Evolutionary conservation across 768 basidiomycete species (phyloP).

Genomic region (Lactarius quietus): DNA sequence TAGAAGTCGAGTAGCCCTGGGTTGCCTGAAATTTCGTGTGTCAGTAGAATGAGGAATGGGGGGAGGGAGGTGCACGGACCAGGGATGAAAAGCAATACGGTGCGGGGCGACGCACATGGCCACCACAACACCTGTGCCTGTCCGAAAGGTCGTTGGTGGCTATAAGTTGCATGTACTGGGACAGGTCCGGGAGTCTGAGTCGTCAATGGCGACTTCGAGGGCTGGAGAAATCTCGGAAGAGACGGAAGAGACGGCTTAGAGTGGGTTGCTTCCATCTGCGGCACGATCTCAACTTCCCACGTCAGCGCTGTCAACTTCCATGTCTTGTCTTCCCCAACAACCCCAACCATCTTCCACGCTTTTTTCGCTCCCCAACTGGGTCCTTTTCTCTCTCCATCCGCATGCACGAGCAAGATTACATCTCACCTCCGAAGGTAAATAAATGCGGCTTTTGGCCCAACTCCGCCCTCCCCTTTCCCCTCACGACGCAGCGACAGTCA

Average conservation of each 20-base stretch:
- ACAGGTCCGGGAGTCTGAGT: conserved; percentile 12
- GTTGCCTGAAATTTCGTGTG: conserved; percentile 41
- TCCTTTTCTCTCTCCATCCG: conserved; percentile 40
- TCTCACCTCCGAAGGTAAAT: conserved; percentile 53
- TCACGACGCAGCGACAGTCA: conserved; percentile 63
- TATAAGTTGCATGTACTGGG: conserved; percentile 33
- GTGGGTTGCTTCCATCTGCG: too few species aligned
- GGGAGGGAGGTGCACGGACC: conserved; percentile 10
- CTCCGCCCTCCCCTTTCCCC: conserved; percentile 46
- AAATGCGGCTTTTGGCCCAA: conserved; percentile 34
- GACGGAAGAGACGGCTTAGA: too few species aligned
- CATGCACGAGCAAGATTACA: conserved; percentile 47
- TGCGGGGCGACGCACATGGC: conserved; percentile 32
- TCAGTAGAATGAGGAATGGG: not conserved
- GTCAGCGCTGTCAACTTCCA: too few species aligned
- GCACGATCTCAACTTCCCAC: too few species aligned
- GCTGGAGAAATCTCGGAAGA: conserved; percentile 26
- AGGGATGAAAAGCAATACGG: conserved; percentile 23
- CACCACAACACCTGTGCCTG: conserved; percentile 55
- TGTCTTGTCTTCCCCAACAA: too few species aligned
- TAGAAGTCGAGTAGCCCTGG: conserved; percentile 69
- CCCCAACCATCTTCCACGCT: too few species aligned
- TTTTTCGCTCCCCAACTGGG: too few species aligned
- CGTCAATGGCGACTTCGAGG: conserved; percentile 4
- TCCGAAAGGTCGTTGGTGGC: conserved; percentile 38